Percentiles rank a stretch among this genome's conserved stretches.
phyloP scores from a whole-genome alignment of 208 protist genomes.

The Leishmania gerbilli region DNA sequence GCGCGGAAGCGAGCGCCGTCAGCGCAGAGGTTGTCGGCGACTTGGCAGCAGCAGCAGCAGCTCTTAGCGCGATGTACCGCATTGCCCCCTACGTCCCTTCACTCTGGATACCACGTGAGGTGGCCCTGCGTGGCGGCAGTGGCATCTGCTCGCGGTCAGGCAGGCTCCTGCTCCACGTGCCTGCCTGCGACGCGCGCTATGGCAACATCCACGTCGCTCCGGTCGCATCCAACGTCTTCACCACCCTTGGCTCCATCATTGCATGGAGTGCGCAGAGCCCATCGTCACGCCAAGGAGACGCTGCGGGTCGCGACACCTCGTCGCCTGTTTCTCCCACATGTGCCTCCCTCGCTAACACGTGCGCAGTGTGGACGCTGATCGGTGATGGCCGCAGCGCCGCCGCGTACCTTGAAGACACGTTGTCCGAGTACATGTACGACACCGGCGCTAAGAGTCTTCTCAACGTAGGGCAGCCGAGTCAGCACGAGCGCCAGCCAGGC shows the following conservation, averaged over 20 bases:
- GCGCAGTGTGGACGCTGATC: slow-evolving; percentile 58
- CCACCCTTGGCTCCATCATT: slow-evolving; percentile 44
- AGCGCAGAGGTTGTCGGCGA: neutral
- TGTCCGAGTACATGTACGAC: slow-evolving; percentile 70
- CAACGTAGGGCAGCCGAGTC: slow-evolving; percentile 34
- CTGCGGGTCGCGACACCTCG: neutral
- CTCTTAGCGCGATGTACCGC: slow-evolving; percentile 4
- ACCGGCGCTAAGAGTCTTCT: slow-evolving; percentile 38
- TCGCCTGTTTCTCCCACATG: neutral
- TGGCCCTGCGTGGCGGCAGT: neutral
- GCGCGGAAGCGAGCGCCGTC: neutral
- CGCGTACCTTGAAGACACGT: slow-evolving; percentile 69
- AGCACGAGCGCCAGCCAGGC: slow-evolving; percentile 18
- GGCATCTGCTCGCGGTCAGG: slow-evolving; percentile 45
- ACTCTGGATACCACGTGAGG: slow-evolving; percentile 25
- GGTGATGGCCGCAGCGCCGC: slow-evolving; percentile 61
- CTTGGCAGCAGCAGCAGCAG: neutral
- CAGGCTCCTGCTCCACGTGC: slow-evolving; percentile 62
- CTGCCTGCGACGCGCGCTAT: slow-evolving; percentile 35
- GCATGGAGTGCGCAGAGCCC: slow-evolving; percentile 15
- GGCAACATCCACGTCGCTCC: slow-evolving; percentile 32
- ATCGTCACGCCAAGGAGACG: neutral
- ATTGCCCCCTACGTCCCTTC: slow-evolving; percentile 21
- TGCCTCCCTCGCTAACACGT: slow-evolving; percentile 5
- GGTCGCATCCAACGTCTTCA: slow-evolving; percentile 35